These are phyloP conservation scores for Capsicum baccatum DNA, from an alignment of 257 asterid species.

Conservation along the genomic window DNA sequence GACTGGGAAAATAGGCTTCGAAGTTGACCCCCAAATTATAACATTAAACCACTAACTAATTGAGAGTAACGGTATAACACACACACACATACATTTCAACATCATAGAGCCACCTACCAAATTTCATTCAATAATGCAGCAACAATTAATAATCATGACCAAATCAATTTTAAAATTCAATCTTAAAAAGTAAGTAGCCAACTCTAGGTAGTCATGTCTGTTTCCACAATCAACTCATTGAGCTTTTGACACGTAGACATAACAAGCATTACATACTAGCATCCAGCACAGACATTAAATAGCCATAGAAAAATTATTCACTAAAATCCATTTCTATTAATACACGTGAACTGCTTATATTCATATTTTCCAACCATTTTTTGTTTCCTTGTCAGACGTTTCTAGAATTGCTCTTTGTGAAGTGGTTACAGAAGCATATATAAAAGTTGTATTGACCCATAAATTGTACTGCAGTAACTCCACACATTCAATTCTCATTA, in stretches of 20 bases:
- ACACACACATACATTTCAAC: neutral
- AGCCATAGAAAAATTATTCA: neutral
- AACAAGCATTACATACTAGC: neutral
- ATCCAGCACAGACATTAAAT: neutral
- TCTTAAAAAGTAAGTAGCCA: neutral
- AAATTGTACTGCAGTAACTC: too few species aligned
- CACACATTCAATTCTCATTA: too few species aligned
- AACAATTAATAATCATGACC: neutral
- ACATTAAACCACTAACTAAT: neutral
- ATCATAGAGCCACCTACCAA: neutral
- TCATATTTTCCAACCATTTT: neutral
- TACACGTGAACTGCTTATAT: neutral
- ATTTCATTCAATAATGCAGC: neutral
- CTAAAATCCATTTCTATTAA: neutral
- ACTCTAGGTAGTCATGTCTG: neutral
- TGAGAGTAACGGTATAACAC: neutral
- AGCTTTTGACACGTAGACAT: neutral
- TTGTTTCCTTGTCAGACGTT: constrained; percentile 31
- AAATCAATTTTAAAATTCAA: neutral
- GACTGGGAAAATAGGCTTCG: constrained; percentile 9
- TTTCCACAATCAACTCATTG: neutral
- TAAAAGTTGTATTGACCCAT: too few species aligned
- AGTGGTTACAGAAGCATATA: too few species aligned
- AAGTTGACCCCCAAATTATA: neutral
- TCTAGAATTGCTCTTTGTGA: neutral